These are phyloP conservation scores for Vanrija sp. DNA, from an alignment of 1,284 basidiomycete species.

Conservation along the genomic window DNA sequence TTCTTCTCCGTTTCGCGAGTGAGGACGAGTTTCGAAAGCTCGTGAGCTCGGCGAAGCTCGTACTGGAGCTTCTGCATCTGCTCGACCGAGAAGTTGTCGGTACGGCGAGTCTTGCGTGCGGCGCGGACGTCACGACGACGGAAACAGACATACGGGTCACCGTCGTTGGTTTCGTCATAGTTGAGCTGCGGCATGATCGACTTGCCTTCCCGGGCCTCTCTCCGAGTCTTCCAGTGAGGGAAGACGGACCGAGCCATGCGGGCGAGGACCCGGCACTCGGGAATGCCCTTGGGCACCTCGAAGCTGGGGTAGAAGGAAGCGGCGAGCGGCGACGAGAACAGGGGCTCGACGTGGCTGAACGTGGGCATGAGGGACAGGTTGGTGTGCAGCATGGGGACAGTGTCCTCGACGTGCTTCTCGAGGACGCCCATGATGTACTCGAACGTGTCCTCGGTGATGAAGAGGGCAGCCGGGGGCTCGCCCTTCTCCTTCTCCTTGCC, in stretches of 20 bases:
- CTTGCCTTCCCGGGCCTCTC: conserved; percentile 68
- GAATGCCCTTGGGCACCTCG: conserved; percentile 60
- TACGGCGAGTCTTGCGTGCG: conserved; percentile 87
- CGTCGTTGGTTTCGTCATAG: conserved; percentile 86
- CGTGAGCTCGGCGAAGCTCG: conserved; percentile 68
- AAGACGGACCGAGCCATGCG: conserved; percentile 68
- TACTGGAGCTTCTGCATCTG: conserved; percentile 73
- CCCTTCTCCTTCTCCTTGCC: conserved; percentile 52
- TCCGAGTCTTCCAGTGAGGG: conserved; percentile 74
- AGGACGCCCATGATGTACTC: conserved; percentile 94
- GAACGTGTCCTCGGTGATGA: conserved; percentile 83
- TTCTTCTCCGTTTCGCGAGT: conserved; percentile 72
- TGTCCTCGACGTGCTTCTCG: conserved; percentile 86
- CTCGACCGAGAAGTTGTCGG: conserved; percentile 82
- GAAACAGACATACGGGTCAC: conserved; percentile 98
- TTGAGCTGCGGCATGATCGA: conserved; percentile 75
- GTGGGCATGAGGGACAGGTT: conserved; percentile 59
- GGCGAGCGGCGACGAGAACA: conserved; percentile 60
- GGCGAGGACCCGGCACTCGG: conserved; percentile 56
- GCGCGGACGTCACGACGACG: conserved; percentile 91
- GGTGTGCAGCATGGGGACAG: conserved; percentile 82
- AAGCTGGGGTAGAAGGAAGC: conserved; percentile 62
- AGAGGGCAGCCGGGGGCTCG: conserved; percentile 51
- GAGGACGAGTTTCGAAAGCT: conserved; percentile 66
- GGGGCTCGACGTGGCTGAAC: conserved; percentile 72